Percentiles rank a stretch among this genome's conserved stretches.
phyloP scores from a whole-genome alignment of 306 rosid species.

The Citrullus mucosospermus region DNA sequence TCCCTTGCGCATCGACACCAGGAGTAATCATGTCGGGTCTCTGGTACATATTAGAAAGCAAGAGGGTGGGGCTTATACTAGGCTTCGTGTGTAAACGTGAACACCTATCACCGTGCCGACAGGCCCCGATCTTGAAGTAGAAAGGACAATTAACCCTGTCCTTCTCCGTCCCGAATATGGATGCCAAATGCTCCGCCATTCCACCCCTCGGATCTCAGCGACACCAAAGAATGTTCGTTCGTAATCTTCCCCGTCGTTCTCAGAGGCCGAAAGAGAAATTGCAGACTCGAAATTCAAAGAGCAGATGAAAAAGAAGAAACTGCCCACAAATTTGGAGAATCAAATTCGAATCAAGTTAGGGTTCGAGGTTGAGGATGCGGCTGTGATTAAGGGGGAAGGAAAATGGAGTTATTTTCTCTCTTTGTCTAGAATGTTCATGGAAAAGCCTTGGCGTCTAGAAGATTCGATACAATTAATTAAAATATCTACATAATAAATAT shows the following conservation, averaged over 20 bases:
- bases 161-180: slow-evolving; percentile 65
- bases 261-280: background rate
- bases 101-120: slow-evolving; percentile 65
- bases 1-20: slow-evolving; percentile 50
- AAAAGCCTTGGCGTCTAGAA: background rate
- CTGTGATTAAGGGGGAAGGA: too few relatives aligned
- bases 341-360: background rate
- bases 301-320: background rate
- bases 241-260: background rate
- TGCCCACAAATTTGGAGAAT: background rate
- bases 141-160: slow-evolving; percentile 72
- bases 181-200: slow-evolving; percentile 72
- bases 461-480: background rate
- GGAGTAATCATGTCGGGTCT: slow-evolving; percentile 68
- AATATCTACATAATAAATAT: too few relatives aligned
- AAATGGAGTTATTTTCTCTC: background rate
- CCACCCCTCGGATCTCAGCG: background rate
- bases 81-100: slow-evolving; percentile 65
- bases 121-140: slow-evolving; percentile 75
- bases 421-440: background rate
- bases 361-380: background rate
- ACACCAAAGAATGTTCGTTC: background rate
- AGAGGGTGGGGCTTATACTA: slow-evolving; percentile 49
- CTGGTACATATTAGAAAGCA: slow-evolving; percentile 70
- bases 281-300: background rate